Conservation (phyloP, 345 rosid species). For the Gossypium arboreum region DNA sequence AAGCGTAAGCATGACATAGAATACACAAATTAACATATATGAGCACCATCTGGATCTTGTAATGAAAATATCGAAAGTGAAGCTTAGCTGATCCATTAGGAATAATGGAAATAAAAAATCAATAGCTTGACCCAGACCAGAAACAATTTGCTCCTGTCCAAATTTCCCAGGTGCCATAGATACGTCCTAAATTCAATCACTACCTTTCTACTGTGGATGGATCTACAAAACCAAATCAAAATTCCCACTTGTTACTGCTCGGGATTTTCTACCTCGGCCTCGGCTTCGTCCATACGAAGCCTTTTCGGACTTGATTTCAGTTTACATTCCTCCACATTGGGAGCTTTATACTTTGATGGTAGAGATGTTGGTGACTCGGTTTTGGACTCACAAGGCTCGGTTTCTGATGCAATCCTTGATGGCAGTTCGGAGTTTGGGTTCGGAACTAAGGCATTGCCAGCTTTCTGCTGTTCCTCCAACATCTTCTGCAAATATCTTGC, state of each 20-base stretch:
- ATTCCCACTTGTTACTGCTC: constrained; percentile 20
- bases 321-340: constrained; percentile 22
- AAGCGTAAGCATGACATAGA: no score
- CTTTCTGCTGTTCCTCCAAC: constrained; percentile 75
- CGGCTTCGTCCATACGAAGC: constrained; percentile 27
- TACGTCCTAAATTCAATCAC: background rate
- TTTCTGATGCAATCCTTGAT: background rate
- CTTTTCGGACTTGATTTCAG: constrained; percentile 39
- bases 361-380: constrained; percentile 28
- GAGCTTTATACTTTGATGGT: constrained; percentile 34
- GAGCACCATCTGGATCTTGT: background rate
- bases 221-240: background rate
- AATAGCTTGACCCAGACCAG: background rate
- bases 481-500: constrained; percentile 79
- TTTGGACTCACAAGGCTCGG: constrained; percentile 31
- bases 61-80: background rate
- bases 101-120: background rate
- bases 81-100: background rate
- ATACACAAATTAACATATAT: no score
- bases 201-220: background rate
- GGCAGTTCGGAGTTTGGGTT: constrained; percentile 25
- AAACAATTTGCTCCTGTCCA: background rate
- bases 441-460: constrained; percentile 43
- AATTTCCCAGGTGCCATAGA: background rate
- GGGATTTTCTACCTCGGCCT: constrained; percentile 32